These are phyloP conservation scores for Apiospora arundinis DNA, from an alignment of 2,329 filamentous ascomycete species.

Conservation along the genomic window DNA sequence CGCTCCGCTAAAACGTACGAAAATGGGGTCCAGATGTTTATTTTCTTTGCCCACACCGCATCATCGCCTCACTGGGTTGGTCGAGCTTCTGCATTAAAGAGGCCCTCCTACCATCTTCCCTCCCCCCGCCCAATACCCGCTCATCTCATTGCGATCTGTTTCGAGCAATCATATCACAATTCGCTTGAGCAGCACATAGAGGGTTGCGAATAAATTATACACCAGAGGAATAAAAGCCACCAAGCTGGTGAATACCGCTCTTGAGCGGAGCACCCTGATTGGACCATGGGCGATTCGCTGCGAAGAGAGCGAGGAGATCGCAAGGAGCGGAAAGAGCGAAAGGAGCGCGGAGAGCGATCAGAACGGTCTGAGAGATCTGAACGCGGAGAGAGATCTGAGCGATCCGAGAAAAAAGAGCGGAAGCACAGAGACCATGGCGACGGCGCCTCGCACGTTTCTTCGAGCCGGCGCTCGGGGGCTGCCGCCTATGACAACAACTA, in stretches of 20 bases:
- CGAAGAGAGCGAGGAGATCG: too few relatives aligned
- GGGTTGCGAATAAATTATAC: not conserved
- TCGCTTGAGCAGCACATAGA: not conserved
- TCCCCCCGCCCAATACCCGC: not conserved
- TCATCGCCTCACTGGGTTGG: not conserved
- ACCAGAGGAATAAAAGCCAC: too few relatives aligned
- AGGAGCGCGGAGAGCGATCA: too few relatives aligned
- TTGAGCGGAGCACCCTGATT: too few relatives aligned
- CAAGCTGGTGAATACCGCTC: not conserved
- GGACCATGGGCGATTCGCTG: too few relatives aligned
- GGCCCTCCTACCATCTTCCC: not conserved
- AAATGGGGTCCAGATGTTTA: slow-evolving; percentile 15
- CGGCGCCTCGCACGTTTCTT: not conserved
- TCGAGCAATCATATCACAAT: not conserved
- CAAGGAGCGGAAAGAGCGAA: too few relatives aligned
- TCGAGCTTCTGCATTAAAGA: not conserved
- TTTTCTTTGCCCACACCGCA: slow-evolving; percentile 17
- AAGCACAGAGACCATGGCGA: not conserved
- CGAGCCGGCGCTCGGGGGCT: not conserved
- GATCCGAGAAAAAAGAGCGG: not conserved
- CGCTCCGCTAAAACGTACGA: not conserved
- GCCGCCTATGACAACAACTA: not conserved
- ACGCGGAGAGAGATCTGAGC: not conserved
- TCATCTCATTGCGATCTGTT: not conserved
- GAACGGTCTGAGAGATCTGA: not conserved